These are phyloP conservation scores for Penicillium crustosum DNA, from an alignment of 2,329 filamentous ascomycete species.

Conservation along the genomic window DNA sequence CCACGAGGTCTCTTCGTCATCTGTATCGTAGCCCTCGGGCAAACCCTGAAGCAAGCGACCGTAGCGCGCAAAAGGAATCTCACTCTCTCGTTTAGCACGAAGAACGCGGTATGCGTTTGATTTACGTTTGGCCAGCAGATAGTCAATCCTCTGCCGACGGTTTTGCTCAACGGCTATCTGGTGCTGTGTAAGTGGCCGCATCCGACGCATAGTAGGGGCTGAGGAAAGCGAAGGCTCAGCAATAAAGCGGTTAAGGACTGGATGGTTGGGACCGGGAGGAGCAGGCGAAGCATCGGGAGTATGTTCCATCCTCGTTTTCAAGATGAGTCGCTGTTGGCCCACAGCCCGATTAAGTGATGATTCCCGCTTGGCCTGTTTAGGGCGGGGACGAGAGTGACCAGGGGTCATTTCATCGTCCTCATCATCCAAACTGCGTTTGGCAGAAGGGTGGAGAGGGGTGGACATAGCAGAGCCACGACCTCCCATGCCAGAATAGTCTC, in stretches of 20 bases:
- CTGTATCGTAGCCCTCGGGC: constrained; percentile 49
- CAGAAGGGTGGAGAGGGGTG: constrained; percentile 41
- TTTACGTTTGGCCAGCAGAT: constrained; percentile 47
- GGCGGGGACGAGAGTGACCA: constrained; percentile 39
- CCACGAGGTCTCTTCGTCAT: constrained; percentile 45
- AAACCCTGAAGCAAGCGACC: constrained; percentile 44
- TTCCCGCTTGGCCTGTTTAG: constrained; percentile 42
- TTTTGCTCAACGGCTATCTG: constrained; percentile 52
- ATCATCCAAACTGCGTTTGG: constrained; percentile 37
- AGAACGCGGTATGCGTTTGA: constrained; percentile 40
- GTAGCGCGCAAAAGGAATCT: constrained; percentile 43
- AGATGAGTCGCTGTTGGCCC: constrained; percentile 43
- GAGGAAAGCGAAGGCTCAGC: constrained; percentile 34
- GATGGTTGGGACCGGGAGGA: constrained; percentile 44
- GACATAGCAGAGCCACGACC: constrained; percentile 34
- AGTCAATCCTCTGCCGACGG: constrained; percentile 49
- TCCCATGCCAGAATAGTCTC: constrained; percentile 32
- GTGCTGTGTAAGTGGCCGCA: constrained; percentile 51
- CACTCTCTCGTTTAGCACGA: constrained; percentile 39
- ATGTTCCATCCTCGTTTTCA: constrained; percentile 48
- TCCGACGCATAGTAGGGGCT: constrained; percentile 38
- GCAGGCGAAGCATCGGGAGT: constrained; percentile 46
- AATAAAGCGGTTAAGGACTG: constrained; percentile 44
- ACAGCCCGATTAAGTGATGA: constrained; percentile 38
- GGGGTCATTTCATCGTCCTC: constrained; percentile 45